Percentiles rank a stretch among this genome's conserved stretches.
phyloP scores from a whole-genome alignment of 495 filamentous ascomycete species.

The Neurospora sp. region DNA sequence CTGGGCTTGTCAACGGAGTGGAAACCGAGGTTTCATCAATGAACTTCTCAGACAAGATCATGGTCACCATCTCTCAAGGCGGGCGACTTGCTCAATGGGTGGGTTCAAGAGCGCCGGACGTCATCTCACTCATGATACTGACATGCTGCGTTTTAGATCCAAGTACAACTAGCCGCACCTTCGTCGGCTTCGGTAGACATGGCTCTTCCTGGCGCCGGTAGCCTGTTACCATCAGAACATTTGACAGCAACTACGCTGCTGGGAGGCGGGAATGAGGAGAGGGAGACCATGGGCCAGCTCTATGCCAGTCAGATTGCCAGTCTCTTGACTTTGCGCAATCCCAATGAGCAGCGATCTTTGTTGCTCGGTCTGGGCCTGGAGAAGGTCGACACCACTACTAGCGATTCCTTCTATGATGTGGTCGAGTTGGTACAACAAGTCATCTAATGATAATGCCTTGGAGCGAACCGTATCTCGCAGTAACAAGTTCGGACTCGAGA shows the following conservation, averaged over 20 bases:
- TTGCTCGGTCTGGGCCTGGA: conserved; percentile 75
- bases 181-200: conserved; percentile 50
- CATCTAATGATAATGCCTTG: conserved; percentile 17
- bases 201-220: conserved; percentile 40
- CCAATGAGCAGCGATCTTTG: conserved; percentile 68
- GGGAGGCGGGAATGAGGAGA: conserved; percentile 68
- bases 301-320: conserved; percentile 83
- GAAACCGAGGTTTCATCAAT: conserved; percentile 61
- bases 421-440: conserved; percentile 67
- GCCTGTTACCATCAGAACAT: conserved; percentile 64
- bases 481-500: too few relatives aligned
- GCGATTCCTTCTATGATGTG: conserved; percentile 72
- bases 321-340: conserved; percentile 57
- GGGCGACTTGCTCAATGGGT: conserved; percentile 92
- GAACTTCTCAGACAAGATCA: conserved; percentile 82
- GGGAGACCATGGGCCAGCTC: conserved; percentile 78
- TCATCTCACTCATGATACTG: neutral
- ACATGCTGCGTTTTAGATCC: conserved; percentile 47
- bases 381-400: conserved; percentile 43
- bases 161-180: conserved; percentile 69
- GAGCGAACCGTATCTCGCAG: neutral
- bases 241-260: conserved; percentile 83
- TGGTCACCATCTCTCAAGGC: conserved; percentile 79
- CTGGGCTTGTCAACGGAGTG: conserved; percentile 53
- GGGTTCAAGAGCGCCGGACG: conserved; percentile 14